Evolutionary conservation across 805 yeast genomes (phyloP).

Genomic region (Candida lessepsii): DNA sequence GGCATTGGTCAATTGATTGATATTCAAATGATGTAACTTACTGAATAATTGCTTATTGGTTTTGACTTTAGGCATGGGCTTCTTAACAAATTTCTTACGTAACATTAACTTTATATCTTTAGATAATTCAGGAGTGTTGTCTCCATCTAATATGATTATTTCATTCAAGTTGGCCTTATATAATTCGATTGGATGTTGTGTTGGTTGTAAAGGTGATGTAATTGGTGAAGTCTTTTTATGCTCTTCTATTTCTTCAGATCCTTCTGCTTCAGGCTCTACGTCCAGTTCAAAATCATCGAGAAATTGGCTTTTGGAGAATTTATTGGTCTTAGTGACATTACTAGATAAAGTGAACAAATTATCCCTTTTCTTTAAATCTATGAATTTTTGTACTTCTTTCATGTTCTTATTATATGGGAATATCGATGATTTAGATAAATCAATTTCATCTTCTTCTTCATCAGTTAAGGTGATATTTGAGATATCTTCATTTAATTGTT

Average conservation of each 20-base stretch:
- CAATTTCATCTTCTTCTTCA: constrained; percentile 37
- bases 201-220: constrained; percentile 14
- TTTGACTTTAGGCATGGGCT: constrained; percentile 1
- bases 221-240: constrained; percentile 8
- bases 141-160: constrained; percentile 13
- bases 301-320: constrained; percentile 32
- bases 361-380: constrained; percentile 34
- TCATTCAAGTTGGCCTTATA: constrained; percentile 35
- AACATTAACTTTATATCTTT: constrained; percentile 11
- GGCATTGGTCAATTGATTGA: constrained; percentile 38
- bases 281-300: constrained; percentile 34
- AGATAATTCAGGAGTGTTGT: constrained; percentile 10
- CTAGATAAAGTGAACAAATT: constrained; percentile 14
- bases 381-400: constrained; percentile 30
- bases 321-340: constrained; percentile 12
- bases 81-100: constrained; percentile 12
- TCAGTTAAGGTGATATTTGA: constrained; percentile 34
- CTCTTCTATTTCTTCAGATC: constrained; percentile 2
- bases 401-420: constrained; percentile 25
- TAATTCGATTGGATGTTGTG: constrained; percentile 29
- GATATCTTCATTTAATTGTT: constrained; percentile 22
- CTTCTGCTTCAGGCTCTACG: constrained; percentile 1
- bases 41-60: constrained; percentile 9
- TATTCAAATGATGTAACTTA: constrained; percentile 24
- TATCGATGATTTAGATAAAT: constrained; percentile 18